Evolutionary conservation across 257 asterid genomes (phyloP).

Genomic region (Sherardia arvensis): DNA sequence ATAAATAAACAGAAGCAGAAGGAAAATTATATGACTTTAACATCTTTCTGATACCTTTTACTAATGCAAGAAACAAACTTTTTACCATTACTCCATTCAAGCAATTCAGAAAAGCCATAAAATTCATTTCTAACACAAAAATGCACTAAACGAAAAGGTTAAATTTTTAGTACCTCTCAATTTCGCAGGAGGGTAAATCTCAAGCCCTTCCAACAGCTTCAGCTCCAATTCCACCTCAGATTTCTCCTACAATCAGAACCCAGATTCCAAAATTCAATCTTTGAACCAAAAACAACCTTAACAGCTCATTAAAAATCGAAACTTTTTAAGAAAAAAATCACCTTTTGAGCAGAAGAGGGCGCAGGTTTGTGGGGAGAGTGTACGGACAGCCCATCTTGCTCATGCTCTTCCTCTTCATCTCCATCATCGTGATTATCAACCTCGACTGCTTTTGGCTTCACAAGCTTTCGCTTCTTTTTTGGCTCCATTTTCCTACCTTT

Average conservation of each 20-base stretch:
- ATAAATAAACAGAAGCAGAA: neutral
- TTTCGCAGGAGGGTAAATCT: slow-evolving; percentile 87
- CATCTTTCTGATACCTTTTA: neutral
- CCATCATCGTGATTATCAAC: slow-evolving; percentile 22
- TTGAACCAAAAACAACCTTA: neutral
- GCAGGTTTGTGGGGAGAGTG: slow-evolving; percentile 88
- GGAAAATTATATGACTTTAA: neutral
- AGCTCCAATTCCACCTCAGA: slow-evolving; percentile 91
- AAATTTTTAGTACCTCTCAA: slow-evolving; percentile 39
- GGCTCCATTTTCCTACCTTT: slow-evolving; percentile 23
- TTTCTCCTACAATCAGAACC: slow-evolving; percentile 40
- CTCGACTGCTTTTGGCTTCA: slow-evolving; percentile 6
- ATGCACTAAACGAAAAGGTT: neutral
- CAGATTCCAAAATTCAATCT: neutral
- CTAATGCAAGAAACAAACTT: neutral
- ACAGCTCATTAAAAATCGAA: neutral
- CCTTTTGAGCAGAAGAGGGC: slow-evolving; percentile 51
- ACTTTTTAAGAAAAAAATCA: slow-evolving; percentile 4
- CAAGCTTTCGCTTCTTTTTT: neutral
- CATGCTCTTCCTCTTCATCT: slow-evolving; percentile 35
- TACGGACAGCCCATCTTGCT: slow-evolving; percentile 82
- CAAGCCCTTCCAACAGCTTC: slow-evolving; percentile 75
- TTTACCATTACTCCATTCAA: neutral
- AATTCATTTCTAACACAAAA: neutral
- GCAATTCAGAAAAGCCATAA: neutral